phyloP scores from a whole-genome alignment of 2,329 filamentous ascomycete genomes.

The Stagonosporopsis rhizophila region DNA sequence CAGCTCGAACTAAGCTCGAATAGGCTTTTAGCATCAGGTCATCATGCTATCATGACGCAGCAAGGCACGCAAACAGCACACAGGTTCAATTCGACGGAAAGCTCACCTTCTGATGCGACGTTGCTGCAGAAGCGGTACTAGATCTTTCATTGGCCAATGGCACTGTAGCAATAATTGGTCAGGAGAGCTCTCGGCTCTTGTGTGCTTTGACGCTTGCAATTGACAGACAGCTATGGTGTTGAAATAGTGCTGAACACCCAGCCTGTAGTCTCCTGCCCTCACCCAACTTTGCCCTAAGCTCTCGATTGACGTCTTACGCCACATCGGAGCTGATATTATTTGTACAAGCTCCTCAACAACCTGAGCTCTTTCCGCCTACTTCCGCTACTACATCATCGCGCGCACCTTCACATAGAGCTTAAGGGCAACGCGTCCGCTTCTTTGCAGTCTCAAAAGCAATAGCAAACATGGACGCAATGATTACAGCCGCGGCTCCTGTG shows the following conservation, averaged over 20 bases:
- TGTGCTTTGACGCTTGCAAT: too few relatives aligned
- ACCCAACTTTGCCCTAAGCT: not conserved
- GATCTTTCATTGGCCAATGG: slow-evolving; percentile 21
- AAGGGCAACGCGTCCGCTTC: slow-evolving; percentile 10
- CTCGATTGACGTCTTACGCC: slow-evolving; percentile 1
- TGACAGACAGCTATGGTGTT: too few relatives aligned
- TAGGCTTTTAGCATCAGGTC: slow-evolving; percentile 13
- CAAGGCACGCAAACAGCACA: slow-evolving; percentile 16
- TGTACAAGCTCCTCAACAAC: slow-evolving; percentile 7
- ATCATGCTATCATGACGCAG: slow-evolving; percentile 20
- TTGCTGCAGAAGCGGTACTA: slow-evolving; percentile 16
- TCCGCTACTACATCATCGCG: slow-evolving; percentile 18
- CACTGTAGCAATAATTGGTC: slow-evolving; percentile 17
- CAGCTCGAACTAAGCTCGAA: not conserved
- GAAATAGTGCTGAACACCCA: slow-evolving; percentile 19
- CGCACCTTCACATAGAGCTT: slow-evolving; percentile 7
- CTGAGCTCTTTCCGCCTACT: slow-evolving; percentile 9
- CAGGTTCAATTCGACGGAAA: slow-evolving; percentile 24
- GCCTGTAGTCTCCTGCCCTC: slow-evolving; percentile 4
- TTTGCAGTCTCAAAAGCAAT: slow-evolving; percentile 1
- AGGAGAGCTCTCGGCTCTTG: slow-evolving; percentile 23
- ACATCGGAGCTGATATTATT: slow-evolving; percentile 1
- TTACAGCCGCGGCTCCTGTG: slow-evolving; percentile 28
- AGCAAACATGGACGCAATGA: slow-evolving; percentile 35
- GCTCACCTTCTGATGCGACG: slow-evolving; percentile 32